phyloP scores from a whole-genome alignment of 805 yeast species.

The Candida berthetii region DNA sequence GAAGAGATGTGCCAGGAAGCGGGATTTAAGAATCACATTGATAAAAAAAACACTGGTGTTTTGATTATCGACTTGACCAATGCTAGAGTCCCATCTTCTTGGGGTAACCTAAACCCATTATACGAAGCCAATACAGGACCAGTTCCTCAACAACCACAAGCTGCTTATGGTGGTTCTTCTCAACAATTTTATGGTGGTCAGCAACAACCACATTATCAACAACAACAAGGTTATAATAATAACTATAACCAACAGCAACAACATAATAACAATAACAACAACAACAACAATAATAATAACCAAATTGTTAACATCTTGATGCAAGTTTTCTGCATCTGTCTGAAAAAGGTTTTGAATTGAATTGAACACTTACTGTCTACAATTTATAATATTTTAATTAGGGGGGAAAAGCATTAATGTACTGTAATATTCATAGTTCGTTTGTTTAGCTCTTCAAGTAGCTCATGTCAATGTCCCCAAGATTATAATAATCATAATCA shows the following conservation, averaged over 20 bases:
- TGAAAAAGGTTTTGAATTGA: conserved; percentile 17
- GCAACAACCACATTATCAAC: conserved; percentile 22
- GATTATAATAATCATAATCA: conserved; percentile 17
- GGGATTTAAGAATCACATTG: conserved; percentile 52
- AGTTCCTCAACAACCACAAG: conserved; percentile 18
- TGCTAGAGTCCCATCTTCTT: conserved; percentile 35
- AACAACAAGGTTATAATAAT: conserved; percentile 10
- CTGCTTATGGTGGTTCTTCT: conserved; percentile 24
- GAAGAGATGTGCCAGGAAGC: conserved; percentile 70
- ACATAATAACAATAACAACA: conserved; percentile 11
- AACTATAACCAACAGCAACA: conserved; percentile 17
- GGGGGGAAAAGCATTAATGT: conserved; percentile 8
- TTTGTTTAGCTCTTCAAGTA: conserved; percentile 2
- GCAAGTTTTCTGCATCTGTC: conserved; percentile 27
- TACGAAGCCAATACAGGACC: conserved; percentile 8
- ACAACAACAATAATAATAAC: conserved; percentile 10
- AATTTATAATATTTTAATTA: too few species aligned
- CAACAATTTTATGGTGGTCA: conserved; percentile 19
- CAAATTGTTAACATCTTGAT: conserved; percentile 15
- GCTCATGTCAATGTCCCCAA: conserved; percentile 11
- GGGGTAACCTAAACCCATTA: conserved; percentile 20
- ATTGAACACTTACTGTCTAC: too few species aligned
- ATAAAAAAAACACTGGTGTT: conserved; percentile 75
- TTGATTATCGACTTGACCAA: conserved; percentile 58
- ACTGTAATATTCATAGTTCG: conserved; percentile 14